Conservation (phyloP, 495 filamentous ascomycete species). For the Penicillium desertorum region DNA sequence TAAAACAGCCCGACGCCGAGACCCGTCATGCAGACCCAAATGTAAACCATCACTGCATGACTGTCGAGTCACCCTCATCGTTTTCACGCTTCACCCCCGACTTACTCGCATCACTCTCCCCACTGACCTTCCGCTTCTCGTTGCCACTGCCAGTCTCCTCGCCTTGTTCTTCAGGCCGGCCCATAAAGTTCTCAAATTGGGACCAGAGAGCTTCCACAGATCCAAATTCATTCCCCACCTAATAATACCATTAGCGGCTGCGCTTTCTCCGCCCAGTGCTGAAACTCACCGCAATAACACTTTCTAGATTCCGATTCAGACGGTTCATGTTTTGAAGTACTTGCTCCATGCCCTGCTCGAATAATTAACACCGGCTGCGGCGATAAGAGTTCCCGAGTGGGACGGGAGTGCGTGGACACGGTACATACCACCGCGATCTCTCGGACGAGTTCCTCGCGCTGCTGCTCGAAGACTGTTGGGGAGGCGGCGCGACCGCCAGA, state of each 20-base stretch:
- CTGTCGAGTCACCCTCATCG: constrained; percentile 19
- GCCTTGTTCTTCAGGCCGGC: constrained; percentile 58
- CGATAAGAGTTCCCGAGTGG: background rate
- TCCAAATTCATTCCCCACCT: constrained; percentile 97
- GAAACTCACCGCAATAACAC: constrained; percentile 74
- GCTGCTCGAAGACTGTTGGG: constrained; percentile 69
- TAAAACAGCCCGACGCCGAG: background rate
- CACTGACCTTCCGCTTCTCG: constrained; percentile 33
- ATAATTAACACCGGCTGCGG: background rate
- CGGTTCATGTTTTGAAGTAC: constrained; percentile 96
- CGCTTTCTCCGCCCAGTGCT: background rate
- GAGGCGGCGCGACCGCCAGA: constrained; percentile 33
- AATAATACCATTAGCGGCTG: background rate
- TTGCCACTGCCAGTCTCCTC: constrained; percentile 29
- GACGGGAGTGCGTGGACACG: background rate
- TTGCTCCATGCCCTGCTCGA: constrained; percentile 79
- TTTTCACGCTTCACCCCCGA: constrained; percentile 20
- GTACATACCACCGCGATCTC: constrained; percentile 73
- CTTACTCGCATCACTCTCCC: constrained; percentile 26
- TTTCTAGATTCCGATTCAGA: constrained; percentile 87
- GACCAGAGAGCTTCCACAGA: constrained; percentile 95
- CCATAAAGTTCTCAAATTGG: constrained; percentile 96
- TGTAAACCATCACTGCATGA: constrained; percentile 13
- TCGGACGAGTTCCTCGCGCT: constrained; percentile 70
- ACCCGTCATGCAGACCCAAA: constrained; percentile 4